Conservation (phyloP, 768 basidiomycete genomes). For the Suillus paluster region DNA sequence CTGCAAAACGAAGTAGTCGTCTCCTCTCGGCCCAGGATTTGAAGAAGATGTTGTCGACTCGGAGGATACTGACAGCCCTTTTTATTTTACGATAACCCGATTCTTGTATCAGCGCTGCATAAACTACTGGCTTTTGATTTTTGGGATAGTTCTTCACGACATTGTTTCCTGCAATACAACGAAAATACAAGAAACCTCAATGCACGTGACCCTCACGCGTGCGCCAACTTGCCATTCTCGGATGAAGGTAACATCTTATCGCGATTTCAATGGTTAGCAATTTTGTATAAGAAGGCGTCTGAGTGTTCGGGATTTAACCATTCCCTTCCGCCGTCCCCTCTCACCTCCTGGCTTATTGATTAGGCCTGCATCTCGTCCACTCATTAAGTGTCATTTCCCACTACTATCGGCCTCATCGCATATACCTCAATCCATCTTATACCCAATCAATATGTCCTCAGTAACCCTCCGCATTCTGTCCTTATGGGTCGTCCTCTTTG, state of each 20-base stretch:
- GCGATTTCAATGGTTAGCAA: not conserved
- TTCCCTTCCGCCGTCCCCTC: not conserved
- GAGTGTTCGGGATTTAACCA: not conserved
- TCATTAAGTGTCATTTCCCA: not conserved
- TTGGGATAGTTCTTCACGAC: not conserved
- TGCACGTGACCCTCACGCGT: conserved; percentile 10
- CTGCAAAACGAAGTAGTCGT: conserved; percentile 22
- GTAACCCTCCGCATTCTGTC: conserved; percentile 21
- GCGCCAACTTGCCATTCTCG: conserved; percentile 13
- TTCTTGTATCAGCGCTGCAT: not conserved
- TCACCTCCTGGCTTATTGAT: conserved; percentile 16
- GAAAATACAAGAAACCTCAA: conserved; percentile 15
- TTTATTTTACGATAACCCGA: not conserved
- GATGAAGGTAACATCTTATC: conserved; percentile 17
- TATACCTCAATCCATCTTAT: conserved; percentile 2
- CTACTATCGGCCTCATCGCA: not conserved
- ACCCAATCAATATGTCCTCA: conserved; percentile 18
- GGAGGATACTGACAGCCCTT: not conserved
- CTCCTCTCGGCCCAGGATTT: not conserved
- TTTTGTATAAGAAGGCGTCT: conserved; percentile 13
- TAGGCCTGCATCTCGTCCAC: conserved; percentile 8
- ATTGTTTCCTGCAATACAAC: not conserved
- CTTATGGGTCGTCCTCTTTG: conserved; percentile 26
- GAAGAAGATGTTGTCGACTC: not conserved
- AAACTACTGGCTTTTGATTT: not conserved